These are phyloP conservation scores for Yamadazyma laniorum DNA, from an alignment of 805 yeast genomes.

Conservation along the genomic window DNA sequence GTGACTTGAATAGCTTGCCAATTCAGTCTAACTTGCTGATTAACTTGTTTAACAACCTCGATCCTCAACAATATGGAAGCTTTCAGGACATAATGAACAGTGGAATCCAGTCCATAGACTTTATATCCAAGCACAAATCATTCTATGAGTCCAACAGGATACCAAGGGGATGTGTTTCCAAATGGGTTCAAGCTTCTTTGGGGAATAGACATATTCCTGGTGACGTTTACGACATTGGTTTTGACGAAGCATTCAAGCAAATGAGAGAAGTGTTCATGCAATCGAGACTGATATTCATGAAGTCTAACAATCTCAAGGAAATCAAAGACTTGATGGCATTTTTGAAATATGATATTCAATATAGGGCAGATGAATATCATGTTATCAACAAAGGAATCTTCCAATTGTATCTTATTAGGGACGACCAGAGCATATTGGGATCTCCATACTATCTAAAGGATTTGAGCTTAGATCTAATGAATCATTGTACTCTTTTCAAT, in stretches of 20 bases:
- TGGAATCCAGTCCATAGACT: conserved; percentile 14
- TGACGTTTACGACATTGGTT: conserved; percentile 24
- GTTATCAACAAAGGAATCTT: conserved; percentile 62
- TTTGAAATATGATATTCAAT: conserved; percentile 26
- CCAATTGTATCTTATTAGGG: conserved; percentile 61
- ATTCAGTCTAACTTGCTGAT: conserved; percentile 9
- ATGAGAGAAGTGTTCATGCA: conserved; percentile 20
- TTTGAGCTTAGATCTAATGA: conserved; percentile 36
- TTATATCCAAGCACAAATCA: conserved; percentile 3
- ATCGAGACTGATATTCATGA: conserved; percentile 18
- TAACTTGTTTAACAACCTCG: conserved; percentile 7
- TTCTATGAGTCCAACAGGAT: conserved; percentile 5
- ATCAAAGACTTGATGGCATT: conserved; percentile 26
- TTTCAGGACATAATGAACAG: conserved; percentile 17
- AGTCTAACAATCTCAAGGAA: conserved; percentile 18
- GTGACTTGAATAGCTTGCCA: conserved; percentile 23
- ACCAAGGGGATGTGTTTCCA: conserved; percentile 31
- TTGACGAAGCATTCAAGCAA: conserved; percentile 20
- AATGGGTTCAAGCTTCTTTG: conserved; percentile 34
- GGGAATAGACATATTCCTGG: conserved; percentile 39
- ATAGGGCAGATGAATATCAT: conserved; percentile 24
- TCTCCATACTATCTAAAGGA: conserved; percentile 25
- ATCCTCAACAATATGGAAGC: background rate
- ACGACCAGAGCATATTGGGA: conserved; percentile 60
- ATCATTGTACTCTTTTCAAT: conserved; percentile 29